These are phyloP conservation scores for Saccharomyces jurei DNA, from an alignment of 805 yeast species.

Conservation along the genomic window DNA sequence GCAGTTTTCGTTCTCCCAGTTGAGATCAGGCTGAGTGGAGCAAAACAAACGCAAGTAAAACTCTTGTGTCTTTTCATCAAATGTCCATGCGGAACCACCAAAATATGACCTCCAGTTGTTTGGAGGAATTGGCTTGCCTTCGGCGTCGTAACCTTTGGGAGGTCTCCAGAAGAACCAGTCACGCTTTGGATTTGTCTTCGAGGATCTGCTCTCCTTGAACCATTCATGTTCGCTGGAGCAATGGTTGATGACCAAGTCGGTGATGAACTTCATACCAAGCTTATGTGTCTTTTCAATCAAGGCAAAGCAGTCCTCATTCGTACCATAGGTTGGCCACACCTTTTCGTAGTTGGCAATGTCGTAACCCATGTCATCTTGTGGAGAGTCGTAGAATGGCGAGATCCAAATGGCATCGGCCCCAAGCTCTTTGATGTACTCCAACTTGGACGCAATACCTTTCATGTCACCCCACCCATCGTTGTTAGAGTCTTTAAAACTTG, in stretches of 20 bases:
- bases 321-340: conserved; percentile 46
- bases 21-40: conserved; percentile 49
- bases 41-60: conserved; percentile 50
- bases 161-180: conserved; percentile 56
- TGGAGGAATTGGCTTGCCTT: conserved; percentile 49
- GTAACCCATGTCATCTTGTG: conserved; percentile 57
- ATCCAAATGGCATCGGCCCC: conserved; percentile 50
- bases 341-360: conserved; percentile 48
- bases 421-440: conserved; percentile 43
- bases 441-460: conserved; percentile 43
- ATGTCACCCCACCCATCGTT: conserved; percentile 54
- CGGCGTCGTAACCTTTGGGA: conserved; percentile 37
- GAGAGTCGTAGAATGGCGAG: conserved; percentile 50
- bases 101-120: conserved; percentile 49
- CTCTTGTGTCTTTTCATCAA: conserved; percentile 45
- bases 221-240: conserved; percentile 47
- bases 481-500: conserved; percentile 50
- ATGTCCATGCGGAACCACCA: conserved; percentile 49
- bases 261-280: conserved; percentile 43
- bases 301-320: conserved; percentile 43
- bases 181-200: conserved; percentile 46
- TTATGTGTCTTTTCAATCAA: conserved; percentile 41
- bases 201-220: conserved; percentile 48
- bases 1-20: conserved; percentile 43
- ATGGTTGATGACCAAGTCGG: conserved; percentile 53